Base-by-base conservation (phyloP, 345 rosid species). In the Erysimum cheiranthoides region DNA sequence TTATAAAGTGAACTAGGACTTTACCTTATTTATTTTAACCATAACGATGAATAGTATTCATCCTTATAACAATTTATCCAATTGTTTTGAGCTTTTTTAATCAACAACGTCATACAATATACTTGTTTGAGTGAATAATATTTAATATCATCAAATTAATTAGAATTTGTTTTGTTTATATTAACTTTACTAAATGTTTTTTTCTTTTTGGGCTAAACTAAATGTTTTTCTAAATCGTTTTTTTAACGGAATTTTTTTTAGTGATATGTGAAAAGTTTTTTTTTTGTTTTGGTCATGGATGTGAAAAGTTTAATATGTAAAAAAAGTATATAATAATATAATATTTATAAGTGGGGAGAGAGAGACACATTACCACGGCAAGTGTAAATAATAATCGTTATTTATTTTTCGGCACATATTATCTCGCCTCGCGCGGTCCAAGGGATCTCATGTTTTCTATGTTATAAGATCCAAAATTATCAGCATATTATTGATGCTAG, bases 391-490 rank as follows among this genome's bases (percentile, higher is more conserved):
- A 25, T 0, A 25, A 25, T 40, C 13, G 8, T 4, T 58, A 38
- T 25, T 40, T 36, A 45, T 18, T n/a, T n/a, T n/a, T n/a, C n/a
- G 54, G 74, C 42, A 58, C 8, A 54, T 47, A 13, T 45, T 14
- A 39, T 0, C 43, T 39, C 7, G 47, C n/a, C 17, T 68, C 32
- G 14, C 42, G 38, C 14, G 25, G 46, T 18, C 63, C 64, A 64
- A 73, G 21, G 18, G 46, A 64, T 34, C 13, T 54, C 59, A 65
- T 36, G 58, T 54, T 32, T 36, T 38, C 36, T 18, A 32, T 43
- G 35, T 10, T 10, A 45, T 38, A 49, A 38, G 36, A 47, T 34
- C 66, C 66, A 59, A 46, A 71, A 34, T 70, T 59, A 34, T 9
- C 5, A 71, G 12, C 56, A 21, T 58, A 8, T 12, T 32, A 4